phyloP scores from a whole-genome alignment of 257 asterid genomes.

The Echites panduratus region DNA sequence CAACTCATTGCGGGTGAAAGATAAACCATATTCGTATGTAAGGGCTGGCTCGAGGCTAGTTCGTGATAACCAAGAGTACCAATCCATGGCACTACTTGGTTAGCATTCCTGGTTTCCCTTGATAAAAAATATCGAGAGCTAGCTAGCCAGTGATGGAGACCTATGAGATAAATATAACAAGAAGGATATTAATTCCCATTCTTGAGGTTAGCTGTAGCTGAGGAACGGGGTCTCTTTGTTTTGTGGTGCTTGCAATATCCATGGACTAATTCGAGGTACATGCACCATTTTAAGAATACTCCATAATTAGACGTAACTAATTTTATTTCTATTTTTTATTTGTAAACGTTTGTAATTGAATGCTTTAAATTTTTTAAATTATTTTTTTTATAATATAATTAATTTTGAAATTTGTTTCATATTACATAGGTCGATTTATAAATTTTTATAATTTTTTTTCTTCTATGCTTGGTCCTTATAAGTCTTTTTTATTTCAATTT shows the following conservation, averaged over 20 bases:
- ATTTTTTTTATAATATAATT: too few relatives aligned
- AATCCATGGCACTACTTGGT: slow-evolving; percentile 46
- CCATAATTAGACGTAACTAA: too few relatives aligned
- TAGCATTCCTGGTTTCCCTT: background rate
- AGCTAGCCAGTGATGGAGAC: slow-evolving; percentile 8
- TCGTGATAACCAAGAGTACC: slow-evolving; percentile 71
- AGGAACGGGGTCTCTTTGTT: background rate
- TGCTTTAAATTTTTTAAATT: too few relatives aligned
- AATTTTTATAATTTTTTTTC: too few relatives aligned
- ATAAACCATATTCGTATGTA: slow-evolving; percentile 36
- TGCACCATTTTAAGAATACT: too few relatives aligned
- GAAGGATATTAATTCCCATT: background rate
- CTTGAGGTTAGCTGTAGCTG: background rate
- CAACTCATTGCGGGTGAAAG: slow-evolving; percentile 34
- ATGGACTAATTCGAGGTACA: background rate
- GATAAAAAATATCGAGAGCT: background rate
- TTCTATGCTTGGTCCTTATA: too few relatives aligned
- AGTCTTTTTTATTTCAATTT: too few relatives aligned
- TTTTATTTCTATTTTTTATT: too few relatives aligned
- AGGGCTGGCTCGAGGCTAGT: slow-evolving; percentile 24
- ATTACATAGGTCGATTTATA: too few relatives aligned
- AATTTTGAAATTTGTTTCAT: too few relatives aligned
- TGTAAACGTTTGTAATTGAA: too few relatives aligned
- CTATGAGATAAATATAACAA: slow-evolving; percentile 1
- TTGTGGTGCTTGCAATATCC: background rate